These are phyloP conservation scores for Ogataea nonfermentans DNA, from an alignment of 805 yeast genomes.

Conservation along the genomic window DNA sequence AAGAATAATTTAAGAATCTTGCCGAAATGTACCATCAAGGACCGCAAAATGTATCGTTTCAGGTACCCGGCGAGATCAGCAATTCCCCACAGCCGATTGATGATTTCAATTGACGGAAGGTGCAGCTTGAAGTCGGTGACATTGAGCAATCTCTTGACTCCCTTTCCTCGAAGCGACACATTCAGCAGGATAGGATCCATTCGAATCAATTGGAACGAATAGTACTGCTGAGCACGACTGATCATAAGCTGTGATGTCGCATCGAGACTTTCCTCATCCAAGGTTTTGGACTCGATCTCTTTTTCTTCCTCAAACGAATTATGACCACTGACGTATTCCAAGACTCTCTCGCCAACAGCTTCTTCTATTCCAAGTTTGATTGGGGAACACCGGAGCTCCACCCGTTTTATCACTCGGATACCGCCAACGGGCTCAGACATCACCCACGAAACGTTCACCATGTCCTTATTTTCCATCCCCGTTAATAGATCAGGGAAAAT, in stretches of 20 bases:
- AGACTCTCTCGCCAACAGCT: slow-evolving; percentile 57
- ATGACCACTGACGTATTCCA: slow-evolving; percentile 56
- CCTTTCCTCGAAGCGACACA: slow-evolving; percentile 76
- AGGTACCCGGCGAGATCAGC: slow-evolving; percentile 63
- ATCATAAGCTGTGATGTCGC: slow-evolving; percentile 48
- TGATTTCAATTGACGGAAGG: slow-evolving; percentile 59
- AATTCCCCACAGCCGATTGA: slow-evolving; percentile 68
- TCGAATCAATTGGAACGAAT: slow-evolving; percentile 61
- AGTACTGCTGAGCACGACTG: slow-evolving; percentile 66
- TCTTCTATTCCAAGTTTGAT: slow-evolving; percentile 73
- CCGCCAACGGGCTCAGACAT: slow-evolving; percentile 88
- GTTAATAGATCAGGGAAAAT: slow-evolving; percentile 73
- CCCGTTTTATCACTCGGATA: slow-evolving; percentile 69
- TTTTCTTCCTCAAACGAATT: not conserved
- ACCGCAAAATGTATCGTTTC: slow-evolving; percentile 59
- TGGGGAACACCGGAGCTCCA: slow-evolving; percentile 62
- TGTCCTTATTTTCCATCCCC: slow-evolving; percentile 36
- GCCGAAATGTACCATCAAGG: slow-evolving; percentile 66
- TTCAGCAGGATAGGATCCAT: slow-evolving; percentile 52
- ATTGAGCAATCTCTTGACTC: slow-evolving; percentile 65
- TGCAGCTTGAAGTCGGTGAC: slow-evolving; percentile 69
- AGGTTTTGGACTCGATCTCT: not conserved
- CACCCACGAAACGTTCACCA: slow-evolving; percentile 63
- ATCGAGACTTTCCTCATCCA: slow-evolving; percentile 12
- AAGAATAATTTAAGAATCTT: slow-evolving; percentile 39